Evolutionary conservation across 2,329 filamentous ascomycete genomes (phyloP).

Genomic region (Cadophora malorum): DNA sequence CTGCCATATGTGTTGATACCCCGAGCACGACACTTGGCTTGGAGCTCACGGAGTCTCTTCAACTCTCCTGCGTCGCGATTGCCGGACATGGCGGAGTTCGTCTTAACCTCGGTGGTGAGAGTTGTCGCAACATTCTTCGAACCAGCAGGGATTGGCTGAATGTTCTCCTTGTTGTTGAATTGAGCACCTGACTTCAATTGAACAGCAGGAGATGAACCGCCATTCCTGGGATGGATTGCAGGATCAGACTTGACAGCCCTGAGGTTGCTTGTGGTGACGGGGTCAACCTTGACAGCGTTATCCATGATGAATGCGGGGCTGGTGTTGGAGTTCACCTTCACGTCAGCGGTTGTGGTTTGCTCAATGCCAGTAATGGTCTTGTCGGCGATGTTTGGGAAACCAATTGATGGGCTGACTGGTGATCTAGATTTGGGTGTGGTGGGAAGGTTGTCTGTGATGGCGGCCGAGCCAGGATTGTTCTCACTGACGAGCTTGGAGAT

Average conservation of each 20-base stretch:
- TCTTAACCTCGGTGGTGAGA: background rate
- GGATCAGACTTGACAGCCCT: background rate
- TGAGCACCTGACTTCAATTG: background rate
- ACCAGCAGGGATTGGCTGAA: background rate
- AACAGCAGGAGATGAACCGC: background rate
- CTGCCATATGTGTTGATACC: background rate
- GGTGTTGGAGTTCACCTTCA: background rate
- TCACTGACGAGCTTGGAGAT: background rate
- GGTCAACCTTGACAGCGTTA: background rate
- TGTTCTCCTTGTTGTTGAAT: background rate
- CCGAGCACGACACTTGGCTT: conserved; percentile 7
- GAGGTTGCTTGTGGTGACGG: background rate
- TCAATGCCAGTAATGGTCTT: background rate
- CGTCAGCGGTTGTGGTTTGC: background rate
- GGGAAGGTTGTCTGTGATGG: background rate
- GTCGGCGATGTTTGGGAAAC: no score
- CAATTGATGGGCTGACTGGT: background rate
- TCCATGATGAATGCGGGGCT: background rate
- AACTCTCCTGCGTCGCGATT: background rate
- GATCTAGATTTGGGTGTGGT: background rate
- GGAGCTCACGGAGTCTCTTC: background rate
- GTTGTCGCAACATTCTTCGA: background rate
- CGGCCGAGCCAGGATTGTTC: background rate
- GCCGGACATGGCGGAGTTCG: background rate
- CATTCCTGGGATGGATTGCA: background rate